Evolutionary conservation across 345 rosid genomes (phyloP).

Genomic region (Viola odorata): DNA sequence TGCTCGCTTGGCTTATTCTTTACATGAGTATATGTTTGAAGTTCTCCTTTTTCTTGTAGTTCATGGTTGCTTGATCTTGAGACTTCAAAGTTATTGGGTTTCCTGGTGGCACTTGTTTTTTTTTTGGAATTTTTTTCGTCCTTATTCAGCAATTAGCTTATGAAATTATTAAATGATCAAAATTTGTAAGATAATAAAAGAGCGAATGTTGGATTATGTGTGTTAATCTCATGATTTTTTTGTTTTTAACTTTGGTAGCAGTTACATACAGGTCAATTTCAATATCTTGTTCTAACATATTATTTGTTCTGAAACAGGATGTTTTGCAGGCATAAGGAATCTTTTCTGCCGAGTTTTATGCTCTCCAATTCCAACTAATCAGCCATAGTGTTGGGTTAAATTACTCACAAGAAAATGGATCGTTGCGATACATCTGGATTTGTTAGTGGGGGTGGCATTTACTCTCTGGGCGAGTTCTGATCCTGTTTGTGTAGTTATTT

Average conservation of each 20-base stretch:
- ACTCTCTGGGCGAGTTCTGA: constrained; percentile 37
- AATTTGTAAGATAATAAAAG: too few species aligned
- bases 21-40: background rate
- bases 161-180: too few species aligned
- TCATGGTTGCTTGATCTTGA: background rate
- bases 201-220: background rate
- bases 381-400: constrained; percentile 22
- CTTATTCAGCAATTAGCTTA: background rate
- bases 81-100: too few species aligned
- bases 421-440: constrained; percentile 89
- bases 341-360: constrained; percentile 14
- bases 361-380: constrained; percentile 24
- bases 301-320: constrained; percentile 46
- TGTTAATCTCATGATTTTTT: background rate
- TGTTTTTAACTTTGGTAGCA: constrained; percentile 1
- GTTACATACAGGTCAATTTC: constrained; percentile 4
- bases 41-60: background rate
- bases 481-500: constrained; percentile 48
- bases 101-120: background rate
- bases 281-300: background rate
- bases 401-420: constrained; percentile 35
- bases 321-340: constrained; percentile 29
- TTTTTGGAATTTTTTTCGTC: background rate
- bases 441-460: constrained; percentile 82
- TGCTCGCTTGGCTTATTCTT: background rate